These are phyloP conservation scores for Mentha longifolia DNA, from an alignment of 257 asterid genomes.

Conservation along the genomic window DNA sequence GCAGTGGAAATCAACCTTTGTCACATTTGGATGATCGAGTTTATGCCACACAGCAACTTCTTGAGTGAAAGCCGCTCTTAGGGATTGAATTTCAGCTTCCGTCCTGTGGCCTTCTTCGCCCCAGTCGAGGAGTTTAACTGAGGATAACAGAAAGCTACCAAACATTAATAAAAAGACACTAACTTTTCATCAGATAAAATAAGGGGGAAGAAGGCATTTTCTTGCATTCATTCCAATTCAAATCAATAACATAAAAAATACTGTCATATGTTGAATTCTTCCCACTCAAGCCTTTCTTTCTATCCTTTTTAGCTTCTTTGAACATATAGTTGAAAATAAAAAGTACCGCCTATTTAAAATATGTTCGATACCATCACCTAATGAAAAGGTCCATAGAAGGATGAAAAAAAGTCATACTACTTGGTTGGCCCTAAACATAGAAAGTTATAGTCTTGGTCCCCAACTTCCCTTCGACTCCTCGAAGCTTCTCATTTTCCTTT, in stretches of 20 bases:
- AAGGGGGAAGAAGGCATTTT: neutral
- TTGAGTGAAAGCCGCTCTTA: conserved; percentile 85
- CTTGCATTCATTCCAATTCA: neutral
- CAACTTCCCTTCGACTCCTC: conserved; percentile 12
- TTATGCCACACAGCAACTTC: conserved; percentile 96
- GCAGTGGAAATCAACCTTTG: conserved; percentile 55
- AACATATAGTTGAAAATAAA: neutral
- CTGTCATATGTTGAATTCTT: neutral
- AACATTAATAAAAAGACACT: conserved; percentile 16
- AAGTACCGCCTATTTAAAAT: neutral
- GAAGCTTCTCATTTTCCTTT: neutral
- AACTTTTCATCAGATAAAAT: neutral
- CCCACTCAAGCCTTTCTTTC: neutral
- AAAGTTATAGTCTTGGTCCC: conserved; percentile 25
- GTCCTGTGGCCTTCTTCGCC: conserved; percentile 91
- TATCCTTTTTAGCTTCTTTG: neutral
- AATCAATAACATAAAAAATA: neutral
- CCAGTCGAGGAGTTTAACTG: conserved; percentile 91
- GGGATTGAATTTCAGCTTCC: conserved; percentile 70
- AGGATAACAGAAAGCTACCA: conserved; percentile 34
- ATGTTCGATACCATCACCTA: neutral
- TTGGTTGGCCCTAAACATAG: conserved; percentile 21
- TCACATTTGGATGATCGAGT: conserved; percentile 89
- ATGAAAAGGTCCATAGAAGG: conserved; percentile 24
- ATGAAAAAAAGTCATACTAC: neutral